These are phyloP conservation scores for Zygoascus flipseniorum DNA, from an alignment of 805 yeast genomes.

Conservation along the genomic window DNA sequence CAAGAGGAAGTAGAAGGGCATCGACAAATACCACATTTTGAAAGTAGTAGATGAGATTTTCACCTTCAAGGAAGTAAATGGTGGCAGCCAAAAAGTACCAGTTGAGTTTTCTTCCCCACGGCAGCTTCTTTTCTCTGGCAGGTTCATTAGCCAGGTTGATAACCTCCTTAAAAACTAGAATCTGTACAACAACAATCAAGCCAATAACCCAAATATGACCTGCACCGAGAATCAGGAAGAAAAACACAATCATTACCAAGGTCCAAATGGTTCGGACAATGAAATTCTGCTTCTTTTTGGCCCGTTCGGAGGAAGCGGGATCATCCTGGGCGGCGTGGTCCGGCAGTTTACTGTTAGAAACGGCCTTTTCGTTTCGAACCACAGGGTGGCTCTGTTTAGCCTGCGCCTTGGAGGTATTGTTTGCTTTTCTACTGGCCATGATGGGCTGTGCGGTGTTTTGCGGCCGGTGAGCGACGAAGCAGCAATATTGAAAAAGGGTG, in stretches of 20 bases:
- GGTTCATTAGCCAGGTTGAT: conserved; percentile 80
- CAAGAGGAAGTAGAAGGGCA: conserved; percentile 47
- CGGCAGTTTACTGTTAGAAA: neutral
- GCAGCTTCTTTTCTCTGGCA: conserved; percentile 72
- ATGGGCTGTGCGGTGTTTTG: neutral
- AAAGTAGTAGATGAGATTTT: conserved; percentile 64
- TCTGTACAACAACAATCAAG: conserved; percentile 64
- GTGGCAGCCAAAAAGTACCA: conserved; percentile 92
- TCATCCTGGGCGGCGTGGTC: neutral
- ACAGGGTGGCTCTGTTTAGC: neutral
- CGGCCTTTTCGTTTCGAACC: neutral
- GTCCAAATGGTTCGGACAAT: conserved; percentile 90
- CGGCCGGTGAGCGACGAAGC: neutral
- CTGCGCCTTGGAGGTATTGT: neutral
- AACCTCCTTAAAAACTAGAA: conserved; percentile 83
- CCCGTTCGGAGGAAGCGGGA: conserved; percentile 22
- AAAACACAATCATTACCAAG: conserved; percentile 73
- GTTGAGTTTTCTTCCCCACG: conserved; percentile 72
- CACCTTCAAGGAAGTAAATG: conserved; percentile 83
- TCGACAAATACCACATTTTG: conserved; percentile 43
- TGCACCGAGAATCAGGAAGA: conserved; percentile 60
- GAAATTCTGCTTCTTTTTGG: conserved; percentile 73
- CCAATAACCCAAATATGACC: conserved; percentile 80
- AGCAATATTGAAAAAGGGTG: neutral
- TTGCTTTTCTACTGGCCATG: neutral